These are phyloP conservation scores for Apium graveolens DNA, from an alignment of 129 eudicot genomes.

Conservation along the genomic window DNA sequence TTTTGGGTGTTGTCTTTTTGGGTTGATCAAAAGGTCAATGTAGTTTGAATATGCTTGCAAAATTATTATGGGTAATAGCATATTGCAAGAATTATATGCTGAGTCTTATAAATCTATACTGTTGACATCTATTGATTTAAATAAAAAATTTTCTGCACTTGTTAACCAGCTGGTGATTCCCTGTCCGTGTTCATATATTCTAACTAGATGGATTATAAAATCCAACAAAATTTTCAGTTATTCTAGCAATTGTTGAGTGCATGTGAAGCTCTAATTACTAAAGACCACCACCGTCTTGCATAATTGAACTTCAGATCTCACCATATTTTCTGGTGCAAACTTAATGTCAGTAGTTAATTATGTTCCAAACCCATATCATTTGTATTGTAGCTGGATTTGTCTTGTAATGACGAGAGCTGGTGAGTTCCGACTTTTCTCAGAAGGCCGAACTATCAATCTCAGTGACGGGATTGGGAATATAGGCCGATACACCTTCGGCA, in stretches of 20 bases:
- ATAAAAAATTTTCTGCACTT: neutral
- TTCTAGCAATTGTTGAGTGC: conserved; percentile 22
- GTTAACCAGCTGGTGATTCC: conserved; percentile 8
- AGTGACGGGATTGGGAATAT: neutral
- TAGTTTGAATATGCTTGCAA: neutral
- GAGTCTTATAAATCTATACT: neutral
- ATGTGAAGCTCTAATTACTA: conserved; percentile 25
- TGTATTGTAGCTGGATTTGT: conserved; percentile 1
- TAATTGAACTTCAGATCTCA: conserved; percentile 11
- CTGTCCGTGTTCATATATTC: neutral
- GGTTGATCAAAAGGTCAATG: neutral
- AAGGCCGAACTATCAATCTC: neutral
- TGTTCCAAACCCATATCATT: neutral
- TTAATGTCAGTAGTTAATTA: neutral
- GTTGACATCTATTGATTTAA: neutral
- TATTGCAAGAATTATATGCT: neutral
- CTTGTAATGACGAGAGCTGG: neutral
- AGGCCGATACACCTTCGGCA: neutral
- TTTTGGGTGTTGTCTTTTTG: neutral
- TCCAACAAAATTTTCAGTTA: conserved; percentile 5
- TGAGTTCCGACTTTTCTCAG: neutral
- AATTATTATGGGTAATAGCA: neutral
- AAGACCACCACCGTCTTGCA: conserved; percentile 20
- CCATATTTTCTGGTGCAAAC: neutral
- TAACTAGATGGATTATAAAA: conserved; percentile 12